Percentiles rank a stretch among this genome's conserved stretches.
Evolutionary conservation across 163 green algal species (phyloP).

Genomic region (Chloromonas sp.): DNA sequence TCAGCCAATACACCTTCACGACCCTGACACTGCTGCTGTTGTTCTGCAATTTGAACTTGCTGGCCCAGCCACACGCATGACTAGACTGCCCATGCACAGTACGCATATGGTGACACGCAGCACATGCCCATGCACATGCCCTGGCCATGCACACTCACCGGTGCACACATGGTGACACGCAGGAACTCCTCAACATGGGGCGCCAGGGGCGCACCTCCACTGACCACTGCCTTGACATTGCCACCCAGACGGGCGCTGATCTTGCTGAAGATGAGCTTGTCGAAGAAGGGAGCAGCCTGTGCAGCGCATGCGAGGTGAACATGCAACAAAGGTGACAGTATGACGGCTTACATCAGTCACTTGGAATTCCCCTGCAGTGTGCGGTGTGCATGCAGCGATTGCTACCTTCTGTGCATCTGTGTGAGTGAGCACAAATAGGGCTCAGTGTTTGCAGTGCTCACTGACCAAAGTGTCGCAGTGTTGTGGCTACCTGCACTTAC

Average conservation of each 20-base stretch:
- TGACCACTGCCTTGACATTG: conserved; percentile 60
- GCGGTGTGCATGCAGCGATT: too few relatives aligned
- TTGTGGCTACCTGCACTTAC: conserved; percentile 5
- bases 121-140: neutral
- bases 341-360: too few relatives aligned
- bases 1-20: too few relatives aligned
- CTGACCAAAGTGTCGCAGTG: too few relatives aligned
- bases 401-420: too few relatives aligned
- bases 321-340: too few relatives aligned
- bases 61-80: neutral
- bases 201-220: conserved; percentile 68
- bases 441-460: too few relatives aligned
- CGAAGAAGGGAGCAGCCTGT: conserved; percentile 67
- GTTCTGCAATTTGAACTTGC: too few relatives aligned
- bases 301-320: too few relatives aligned
- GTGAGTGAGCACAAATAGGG: too few relatives aligned
- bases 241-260: conserved; percentile 32
- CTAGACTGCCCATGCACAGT: neutral
- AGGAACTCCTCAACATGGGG: conserved; percentile 88
- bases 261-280: conserved; percentile 81
- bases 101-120: neutral
- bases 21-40: too few relatives aligned
- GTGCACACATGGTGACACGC: conserved; percentile 79
- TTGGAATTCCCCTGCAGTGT: too few relatives aligned
- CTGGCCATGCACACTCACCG: conserved; percentile 55